phyloP scores from a whole-genome alignment of 805 yeast genomes.

The Candida orba region DNA sequence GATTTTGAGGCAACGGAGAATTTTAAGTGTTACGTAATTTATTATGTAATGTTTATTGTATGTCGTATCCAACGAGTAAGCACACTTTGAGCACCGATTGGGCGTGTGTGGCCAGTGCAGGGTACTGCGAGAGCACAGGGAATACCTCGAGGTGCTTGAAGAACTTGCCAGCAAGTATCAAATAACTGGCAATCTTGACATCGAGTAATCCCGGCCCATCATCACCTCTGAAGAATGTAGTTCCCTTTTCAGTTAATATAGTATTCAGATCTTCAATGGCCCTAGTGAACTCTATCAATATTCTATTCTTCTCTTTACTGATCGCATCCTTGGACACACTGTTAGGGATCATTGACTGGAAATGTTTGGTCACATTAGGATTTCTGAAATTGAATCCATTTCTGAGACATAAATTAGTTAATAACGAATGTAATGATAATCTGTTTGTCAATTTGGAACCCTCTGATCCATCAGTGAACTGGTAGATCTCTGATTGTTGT shows the following conservation, averaged over 20 bases:
- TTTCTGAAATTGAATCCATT: constrained; percentile 33
- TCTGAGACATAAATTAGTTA: constrained; percentile 23
- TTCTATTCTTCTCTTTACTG: constrained; percentile 13
- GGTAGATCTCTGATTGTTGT: constrained; percentile 21
- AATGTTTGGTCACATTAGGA: constrained; percentile 21
- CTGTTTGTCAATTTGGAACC: constrained; percentile 5
- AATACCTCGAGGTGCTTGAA: constrained; percentile 5
- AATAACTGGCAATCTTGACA: constrained; percentile 27
- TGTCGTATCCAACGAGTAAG: too few relatives aligned
- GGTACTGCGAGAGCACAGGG: too few relatives aligned
- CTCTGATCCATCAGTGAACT: constrained; percentile 8
- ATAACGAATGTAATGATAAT: constrained; percentile 9
- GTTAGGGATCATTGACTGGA: constrained; percentile 4
- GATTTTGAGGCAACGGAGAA: too few relatives aligned
- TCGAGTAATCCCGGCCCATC: constrained; percentile 23
- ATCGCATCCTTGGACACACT: constrained; percentile 7
- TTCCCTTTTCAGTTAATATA: constrained; percentile 14
- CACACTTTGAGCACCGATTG: too few relatives aligned
- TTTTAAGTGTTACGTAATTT: too few relatives aligned
- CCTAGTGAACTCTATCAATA: constrained; percentile 17
- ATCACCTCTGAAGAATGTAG: constrained; percentile 11
- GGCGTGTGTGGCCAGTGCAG: too few relatives aligned
- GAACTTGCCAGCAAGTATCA: constrained; percentile 19
- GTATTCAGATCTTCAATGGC: constrained; percentile 21
- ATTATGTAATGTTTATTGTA: too few relatives aligned